Evolutionary conservation across 1,284 basidiomycete species (phyloP).

Genomic region (Sporisorium reilianum): DNA sequence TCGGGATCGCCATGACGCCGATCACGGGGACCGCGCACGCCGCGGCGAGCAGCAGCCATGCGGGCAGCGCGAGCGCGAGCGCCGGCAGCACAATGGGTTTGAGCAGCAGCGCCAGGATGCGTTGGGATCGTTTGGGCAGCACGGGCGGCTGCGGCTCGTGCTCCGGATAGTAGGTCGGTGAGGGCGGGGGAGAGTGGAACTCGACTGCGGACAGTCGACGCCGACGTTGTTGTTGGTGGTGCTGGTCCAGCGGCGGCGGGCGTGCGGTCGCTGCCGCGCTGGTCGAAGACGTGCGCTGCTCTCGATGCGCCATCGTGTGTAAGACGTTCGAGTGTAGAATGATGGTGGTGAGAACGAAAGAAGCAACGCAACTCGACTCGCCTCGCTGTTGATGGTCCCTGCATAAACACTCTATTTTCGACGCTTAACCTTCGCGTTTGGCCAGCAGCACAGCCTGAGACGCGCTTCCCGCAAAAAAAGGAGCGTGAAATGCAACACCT

Average conservation of each 20-base stretch:
- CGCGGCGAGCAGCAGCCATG: conserved; percentile 59
- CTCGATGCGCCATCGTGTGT: conserved; percentile 30
- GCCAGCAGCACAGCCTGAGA: background rate
- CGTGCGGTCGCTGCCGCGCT: conserved; percentile 3
- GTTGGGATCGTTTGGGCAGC: conserved; percentile 36
- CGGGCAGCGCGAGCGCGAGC: conserved; percentile 52
- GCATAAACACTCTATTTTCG: too few relatives aligned
- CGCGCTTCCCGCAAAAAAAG: background rate
- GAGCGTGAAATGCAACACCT: conserved; percentile 3
- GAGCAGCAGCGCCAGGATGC: conserved; percentile 46
- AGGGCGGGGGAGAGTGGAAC: conserved; percentile 23
- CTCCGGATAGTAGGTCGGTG: conserved; percentile 49
- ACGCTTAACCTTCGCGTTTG: background rate
- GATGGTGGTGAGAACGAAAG: background rate
- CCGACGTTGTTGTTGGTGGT: background rate
- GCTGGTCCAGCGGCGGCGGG: conserved; percentile 9
- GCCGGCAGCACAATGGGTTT: conserved; percentile 53
- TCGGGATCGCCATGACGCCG: conserved; percentile 64
- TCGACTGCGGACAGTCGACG: conserved; percentile 24
- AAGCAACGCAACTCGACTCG: background rate
- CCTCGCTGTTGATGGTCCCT: background rate
- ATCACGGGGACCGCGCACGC: conserved; percentile 60
- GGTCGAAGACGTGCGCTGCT: conserved; percentile 7
- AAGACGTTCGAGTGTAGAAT: background rate
- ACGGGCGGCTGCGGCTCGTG: conserved; percentile 28